Percentiles rank a stretch among this genome's conserved stretches.
These are phyloP conservation scores for Waitea zeae DNA, from an alignment of 1,284 basidiomycete species.

Conservation along the genomic window DNA sequence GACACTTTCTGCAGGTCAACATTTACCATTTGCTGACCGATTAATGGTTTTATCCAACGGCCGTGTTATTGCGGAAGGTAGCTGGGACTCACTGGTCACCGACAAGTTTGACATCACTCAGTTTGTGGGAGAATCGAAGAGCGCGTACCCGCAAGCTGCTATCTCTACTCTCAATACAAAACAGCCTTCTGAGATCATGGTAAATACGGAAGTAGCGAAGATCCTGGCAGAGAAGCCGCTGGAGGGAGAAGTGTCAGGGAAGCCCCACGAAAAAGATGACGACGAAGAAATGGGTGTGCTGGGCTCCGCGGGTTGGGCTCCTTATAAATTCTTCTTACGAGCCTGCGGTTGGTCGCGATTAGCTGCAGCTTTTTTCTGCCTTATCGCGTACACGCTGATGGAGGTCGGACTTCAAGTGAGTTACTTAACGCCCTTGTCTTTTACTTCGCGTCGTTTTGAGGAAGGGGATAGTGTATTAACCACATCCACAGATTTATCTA, in stretches of 20 bases:
- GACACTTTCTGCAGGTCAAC: background rate
- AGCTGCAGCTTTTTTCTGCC: conserved; percentile 4
- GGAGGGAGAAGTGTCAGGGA: background rate
- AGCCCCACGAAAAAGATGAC: background rate
- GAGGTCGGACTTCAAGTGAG: background rate
- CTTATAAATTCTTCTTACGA: background rate
- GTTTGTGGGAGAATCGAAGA: background rate
- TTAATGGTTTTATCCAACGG: background rate
- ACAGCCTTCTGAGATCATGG: background rate
- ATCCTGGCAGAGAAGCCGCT: too few species aligned
- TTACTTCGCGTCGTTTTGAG: too few species aligned
- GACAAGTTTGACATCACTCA: too few species aligned
- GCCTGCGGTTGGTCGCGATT: conserved; percentile 10
- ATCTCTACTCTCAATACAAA: background rate
- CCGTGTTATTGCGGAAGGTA: background rate
- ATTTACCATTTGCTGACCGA: background rate
- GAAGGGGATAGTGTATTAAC: too few species aligned
- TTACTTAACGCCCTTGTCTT: too few species aligned
- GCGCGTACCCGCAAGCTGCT: background rate
- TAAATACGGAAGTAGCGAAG: background rate
- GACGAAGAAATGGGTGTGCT: background rate
- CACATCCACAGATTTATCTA: background rate
- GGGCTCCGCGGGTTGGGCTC: background rate
- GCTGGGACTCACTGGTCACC: background rate
- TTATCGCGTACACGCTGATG: background rate